phyloP scores from a whole-genome alignment of 768 basidiomycete species.

The Hygrophorus russula region DNA sequence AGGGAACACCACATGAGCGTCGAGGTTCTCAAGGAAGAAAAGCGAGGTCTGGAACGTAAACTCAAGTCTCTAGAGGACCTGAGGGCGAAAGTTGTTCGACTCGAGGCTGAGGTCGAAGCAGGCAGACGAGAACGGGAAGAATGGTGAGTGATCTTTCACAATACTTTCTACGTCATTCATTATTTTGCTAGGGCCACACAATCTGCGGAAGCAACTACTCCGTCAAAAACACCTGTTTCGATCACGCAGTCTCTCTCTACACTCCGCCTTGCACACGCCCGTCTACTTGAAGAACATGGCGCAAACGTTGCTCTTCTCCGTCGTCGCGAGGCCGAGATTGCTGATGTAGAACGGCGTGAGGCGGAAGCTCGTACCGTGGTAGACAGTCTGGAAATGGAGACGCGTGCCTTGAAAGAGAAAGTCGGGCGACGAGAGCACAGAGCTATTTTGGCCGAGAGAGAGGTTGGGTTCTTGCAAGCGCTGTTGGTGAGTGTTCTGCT shows the following conservation, averaged over 20 bases:
- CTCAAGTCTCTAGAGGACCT: conserved; percentile 41
- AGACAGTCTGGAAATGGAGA: conserved; percentile 22
- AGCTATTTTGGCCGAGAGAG: conserved; percentile 33
- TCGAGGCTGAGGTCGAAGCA: conserved; percentile 60
- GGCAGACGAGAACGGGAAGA: conserved; percentile 44
- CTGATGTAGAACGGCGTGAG: conserved; percentile 24
- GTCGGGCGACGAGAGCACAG: conserved; percentile 19
- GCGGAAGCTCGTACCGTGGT: conserved; percentile 24
- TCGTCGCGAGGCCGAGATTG: conserved; percentile 41
- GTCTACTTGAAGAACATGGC: conserved; percentile 59
- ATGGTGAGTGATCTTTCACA: conserved; percentile 26
- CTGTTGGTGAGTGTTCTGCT: conserved; percentile 41
- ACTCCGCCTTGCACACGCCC: conserved; percentile 52
- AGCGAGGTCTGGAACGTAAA: conserved; percentile 50
- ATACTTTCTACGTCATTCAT: conserved; percentile 1
- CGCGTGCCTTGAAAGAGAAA: conserved; percentile 28
- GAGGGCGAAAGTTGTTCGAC: conserved; percentile 37
- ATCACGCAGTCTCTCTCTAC: conserved; percentile 46
- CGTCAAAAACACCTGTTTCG: conserved; percentile 38
- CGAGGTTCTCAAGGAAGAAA: conserved; percentile 69
- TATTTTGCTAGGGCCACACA: conserved; percentile 23
- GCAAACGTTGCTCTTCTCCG: conserved; percentile 40
- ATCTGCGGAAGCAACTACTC: conserved; percentile 20
- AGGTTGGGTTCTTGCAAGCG: conserved; percentile 56
- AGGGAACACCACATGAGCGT: conserved; percentile 47